Percentiles rank a stretch among this genome's conserved stretches.
Evolutionary conservation across 345 rosid genomes (phyloP).

Genomic region (Hypericum androsaemum): DNA sequence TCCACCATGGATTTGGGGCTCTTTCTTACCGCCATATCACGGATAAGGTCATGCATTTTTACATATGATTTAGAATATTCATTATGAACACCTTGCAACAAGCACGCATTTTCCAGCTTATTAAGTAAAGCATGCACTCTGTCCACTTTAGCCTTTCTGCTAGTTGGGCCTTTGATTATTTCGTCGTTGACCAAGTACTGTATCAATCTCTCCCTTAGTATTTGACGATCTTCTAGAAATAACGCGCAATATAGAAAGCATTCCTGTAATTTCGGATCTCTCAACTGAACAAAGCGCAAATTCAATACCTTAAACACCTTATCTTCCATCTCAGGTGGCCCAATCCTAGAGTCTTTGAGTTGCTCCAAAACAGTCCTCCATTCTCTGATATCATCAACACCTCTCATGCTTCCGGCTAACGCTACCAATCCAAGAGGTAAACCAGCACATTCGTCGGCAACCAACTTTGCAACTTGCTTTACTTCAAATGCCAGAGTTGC

Average conservation of each 20-base stretch:
- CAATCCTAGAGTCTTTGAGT: background rate
- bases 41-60: slow-evolving; percentile 2
- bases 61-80: background rate
- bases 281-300: slow-evolving; percentile 13
- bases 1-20: background rate
- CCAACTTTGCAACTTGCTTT: background rate
- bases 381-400: slow-evolving; percentile 3
- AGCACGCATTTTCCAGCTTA: slow-evolving; percentile 7
- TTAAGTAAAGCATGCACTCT: slow-evolving; percentile 14
- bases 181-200: slow-evolving; percentile 16
- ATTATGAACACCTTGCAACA: background rate
- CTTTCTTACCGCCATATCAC: slow-evolving; percentile 2
- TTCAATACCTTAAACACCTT: slow-evolving; percentile 3
- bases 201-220: slow-evolving; percentile 7
- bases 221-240: slow-evolving; percentile 6
- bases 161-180: slow-evolving; percentile 5
- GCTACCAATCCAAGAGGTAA: no score
- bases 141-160: background rate
- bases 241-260: slow-evolving; percentile 23
- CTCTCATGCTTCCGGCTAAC: slow-evolving; percentile 15
- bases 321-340: background rate
- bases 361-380: slow-evolving; percentile 14
- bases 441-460: slow-evolving; percentile 14
- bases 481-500: background rate
- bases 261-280: slow-evolving; percentile 3